These are phyloP conservation scores for Paramecium biaurelia DNA, from an alignment of 73 alveolate species.

Conservation along the genomic window DNA sequence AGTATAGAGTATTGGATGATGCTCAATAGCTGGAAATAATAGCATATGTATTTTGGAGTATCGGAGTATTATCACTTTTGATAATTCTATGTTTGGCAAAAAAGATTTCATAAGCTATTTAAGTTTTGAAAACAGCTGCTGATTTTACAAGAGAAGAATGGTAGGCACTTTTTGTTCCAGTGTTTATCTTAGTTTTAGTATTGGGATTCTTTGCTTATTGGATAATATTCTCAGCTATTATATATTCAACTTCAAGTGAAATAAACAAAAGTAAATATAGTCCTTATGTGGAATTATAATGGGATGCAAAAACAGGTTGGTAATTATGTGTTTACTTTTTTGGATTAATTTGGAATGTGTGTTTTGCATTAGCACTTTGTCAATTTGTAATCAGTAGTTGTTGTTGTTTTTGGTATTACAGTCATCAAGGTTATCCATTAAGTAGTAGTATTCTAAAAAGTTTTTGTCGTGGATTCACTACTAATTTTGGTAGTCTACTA, in stretches of 20 bases:
- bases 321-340: neutral
- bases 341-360: slow-evolving; percentile 61
- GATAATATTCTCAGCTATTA: slow-evolving; percentile 81
- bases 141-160: slow-evolving; percentile 55
- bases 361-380: slow-evolving; percentile 73
- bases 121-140: slow-evolving; percentile 80
- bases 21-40: slow-evolving; percentile 58
- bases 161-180: slow-evolving; percentile 79
- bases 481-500: slow-evolving; percentile 79
- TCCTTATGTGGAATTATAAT: slow-evolving; percentile 72
- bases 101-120: slow-evolving; percentile 75
- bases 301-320: slow-evolving; percentile 73
- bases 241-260: slow-evolving; percentile 82
- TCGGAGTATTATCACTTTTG: slow-evolving; percentile 61
- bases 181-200: slow-evolving; percentile 73
- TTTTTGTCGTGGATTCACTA: slow-evolving; percentile 84
- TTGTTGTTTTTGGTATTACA: slow-evolving; percentile 93
- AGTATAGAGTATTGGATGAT: slow-evolving; percentile 63
- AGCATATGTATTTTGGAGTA: slow-evolving; percentile 62
- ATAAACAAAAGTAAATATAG: slow-evolving; percentile 60
- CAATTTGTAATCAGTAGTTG: slow-evolving; percentile 89
- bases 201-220: slow-evolving; percentile 80
- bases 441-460: slow-evolving; percentile 73
- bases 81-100: slow-evolving; percentile 75
- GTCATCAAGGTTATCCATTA: slow-evolving; percentile 83